Conservation (phyloP, 2,329 filamentous ascomycete species). For the Scorias spongiosa region DNA sequence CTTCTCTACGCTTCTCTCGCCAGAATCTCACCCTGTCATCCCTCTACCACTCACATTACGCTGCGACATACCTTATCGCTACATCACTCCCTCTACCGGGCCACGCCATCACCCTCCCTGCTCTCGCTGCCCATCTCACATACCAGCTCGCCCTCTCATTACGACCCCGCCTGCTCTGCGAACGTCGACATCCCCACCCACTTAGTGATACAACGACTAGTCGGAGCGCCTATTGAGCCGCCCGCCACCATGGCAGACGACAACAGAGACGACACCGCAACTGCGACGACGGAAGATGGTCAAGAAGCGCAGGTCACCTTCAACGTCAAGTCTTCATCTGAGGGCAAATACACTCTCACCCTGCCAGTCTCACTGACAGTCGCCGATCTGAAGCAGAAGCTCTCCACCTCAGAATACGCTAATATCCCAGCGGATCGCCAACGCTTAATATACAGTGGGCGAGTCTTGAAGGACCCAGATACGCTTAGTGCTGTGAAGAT, state of each 20-base stretch:
- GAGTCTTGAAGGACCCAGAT: constrained; percentile 91
- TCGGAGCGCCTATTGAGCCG: background rate
- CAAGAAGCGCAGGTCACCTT: constrained; percentile 70
- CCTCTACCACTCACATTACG: no score
- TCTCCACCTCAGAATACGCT: constrained; percentile 66
- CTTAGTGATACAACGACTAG: no score
- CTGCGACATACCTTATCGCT: no score
- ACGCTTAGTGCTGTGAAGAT: constrained; percentile 79
- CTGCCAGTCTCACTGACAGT: constrained; percentile 64
- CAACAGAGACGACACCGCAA: constrained; percentile 1
- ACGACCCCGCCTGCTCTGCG: no score
- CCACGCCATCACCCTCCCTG: no score
- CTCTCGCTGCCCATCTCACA: no score
- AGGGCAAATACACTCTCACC: constrained; percentile 70
- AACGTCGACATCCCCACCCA: no score
- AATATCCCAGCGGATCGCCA: constrained; percentile 78
- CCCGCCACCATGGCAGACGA: constrained; percentile 44
- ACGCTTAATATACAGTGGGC: constrained; percentile 91
- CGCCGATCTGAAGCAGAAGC: constrained; percentile 75
- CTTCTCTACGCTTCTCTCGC: background rate
- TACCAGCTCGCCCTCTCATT: no score
- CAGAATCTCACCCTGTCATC: background rate
- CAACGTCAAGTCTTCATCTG: constrained; percentile 93
- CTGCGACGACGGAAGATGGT: constrained; percentile 41
- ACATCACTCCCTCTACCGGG: no score